phyloP scores from a whole-genome alignment of 176 grass and related monocot genomes.

The Musa schizocarpa region DNA sequence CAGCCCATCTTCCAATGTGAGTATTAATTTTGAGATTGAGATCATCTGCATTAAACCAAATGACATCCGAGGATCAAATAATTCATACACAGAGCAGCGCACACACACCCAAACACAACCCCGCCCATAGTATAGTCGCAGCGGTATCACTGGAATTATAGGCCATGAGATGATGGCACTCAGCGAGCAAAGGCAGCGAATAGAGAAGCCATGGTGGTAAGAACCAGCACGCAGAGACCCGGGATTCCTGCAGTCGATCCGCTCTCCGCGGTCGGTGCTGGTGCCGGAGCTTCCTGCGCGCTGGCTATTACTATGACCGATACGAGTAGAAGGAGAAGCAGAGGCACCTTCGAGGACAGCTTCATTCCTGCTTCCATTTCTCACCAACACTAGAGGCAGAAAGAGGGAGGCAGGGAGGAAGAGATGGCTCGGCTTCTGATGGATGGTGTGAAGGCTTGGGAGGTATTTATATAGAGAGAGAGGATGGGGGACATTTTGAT shows the following conservation, averaged over 20 bases:
- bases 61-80: no score
- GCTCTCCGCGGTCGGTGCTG: slow-evolving; percentile 9
- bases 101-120: no score
- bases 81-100: no score
- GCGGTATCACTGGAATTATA: no score
- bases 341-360: neutral
- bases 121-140: no score
- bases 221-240: neutral
- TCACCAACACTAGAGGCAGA: neutral
- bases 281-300: slow-evolving; percentile 1
- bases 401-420: neutral
- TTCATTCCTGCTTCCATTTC: neutral
- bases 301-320: neutral
- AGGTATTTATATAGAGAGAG: slow-evolving; percentile 20
- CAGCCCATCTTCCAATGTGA: no score
- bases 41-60: no score
- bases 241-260: neutral
- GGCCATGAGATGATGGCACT: slow-evolving; percentile 10
- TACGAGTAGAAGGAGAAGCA: slow-evolving; percentile 1
- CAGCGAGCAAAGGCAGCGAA: neutral
- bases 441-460: neutral
- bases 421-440: neutral
- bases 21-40: no score
- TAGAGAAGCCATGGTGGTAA: neutral
- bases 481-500: no score